Evolutionary conservation across 306 rosid genomes (phyloP), one percentile per base, ranked within the genome.

Genomic region (Delonix regia): DNA sequence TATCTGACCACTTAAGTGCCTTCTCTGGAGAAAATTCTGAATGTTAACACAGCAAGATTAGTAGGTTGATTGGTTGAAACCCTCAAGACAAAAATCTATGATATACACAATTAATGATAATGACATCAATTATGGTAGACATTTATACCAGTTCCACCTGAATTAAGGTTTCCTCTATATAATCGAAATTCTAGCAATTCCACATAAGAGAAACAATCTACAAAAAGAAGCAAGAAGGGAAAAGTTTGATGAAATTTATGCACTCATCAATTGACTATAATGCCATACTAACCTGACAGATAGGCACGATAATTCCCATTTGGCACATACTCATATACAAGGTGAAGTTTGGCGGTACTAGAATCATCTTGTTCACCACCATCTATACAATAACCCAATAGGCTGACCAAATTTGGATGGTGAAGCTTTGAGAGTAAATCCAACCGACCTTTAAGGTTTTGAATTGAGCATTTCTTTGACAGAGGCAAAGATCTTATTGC

Each of bases 371-470:
- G 89, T 76, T 86, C 90, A 7, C 83, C 80, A 75, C 76, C 71
- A 75, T 85, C 90, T 22, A 92, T 87, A 80, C 97, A 89, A 69
- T 94, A 87, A 71, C 98, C 98, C 82, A 94, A 84, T 53, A 94
- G 88, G 86, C 87, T 68, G 74, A 92, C 98, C 87, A 94, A 83
- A 85, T 92, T 90, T 25, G 97, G 98, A 83, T 92, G 97, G 76
- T 85, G 94, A 90, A 94, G 92, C 88, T 89, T 94, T 33, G 98
- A 85, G 76, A 94, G 94, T 36, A 87, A 83, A 69, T 94, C 97
- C 73, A 94, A 86, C 59, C 84, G 81, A 81, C 75, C 97, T 82
- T 82, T 89, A 44, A 92, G 93, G 81, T 85, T 92, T 65, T 88
- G 92, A 55, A 73, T 70, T 9, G 97, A 87, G 71, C 81, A 84